These are phyloP conservation scores for Fonsecaea multimorphosa DNA, from an alignment of 2,329 filamentous ascomycete species.

Conservation along the genomic window DNA sequence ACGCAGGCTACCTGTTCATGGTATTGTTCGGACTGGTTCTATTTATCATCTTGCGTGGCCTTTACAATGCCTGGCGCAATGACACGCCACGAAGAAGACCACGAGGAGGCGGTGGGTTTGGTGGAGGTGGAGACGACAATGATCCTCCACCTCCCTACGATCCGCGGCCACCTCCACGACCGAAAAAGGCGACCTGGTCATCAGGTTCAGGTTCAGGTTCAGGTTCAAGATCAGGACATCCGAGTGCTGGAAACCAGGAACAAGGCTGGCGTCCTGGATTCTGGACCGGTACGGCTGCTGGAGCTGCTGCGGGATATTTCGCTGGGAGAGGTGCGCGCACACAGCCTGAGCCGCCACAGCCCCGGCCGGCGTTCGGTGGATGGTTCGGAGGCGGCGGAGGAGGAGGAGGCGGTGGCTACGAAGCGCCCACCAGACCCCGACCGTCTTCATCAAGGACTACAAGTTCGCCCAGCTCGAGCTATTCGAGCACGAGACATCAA, in stretches of 20 bases:
- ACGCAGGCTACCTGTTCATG: constrained; percentile 45
- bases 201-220: constrained; percentile 39
- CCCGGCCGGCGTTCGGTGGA: constrained; percentile 17
- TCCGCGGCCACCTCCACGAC: constrained; percentile 45
- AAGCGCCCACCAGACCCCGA: constrained; percentile 41
- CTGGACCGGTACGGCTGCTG: constrained; percentile 53
- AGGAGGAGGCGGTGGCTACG: background rate
- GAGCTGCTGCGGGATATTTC: constrained; percentile 51
- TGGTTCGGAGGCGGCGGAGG: constrained; percentile 42
- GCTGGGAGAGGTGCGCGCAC: constrained; percentile 45
- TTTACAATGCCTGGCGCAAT: constrained; percentile 42
- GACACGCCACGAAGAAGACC: constrained; percentile 30
- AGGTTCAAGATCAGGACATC: constrained; percentile 18
- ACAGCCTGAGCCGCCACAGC: constrained; percentile 32
- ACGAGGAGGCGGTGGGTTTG: constrained; percentile 38
- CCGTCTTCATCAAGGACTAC: constrained; percentile 29
- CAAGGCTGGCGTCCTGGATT: constrained; percentile 55
- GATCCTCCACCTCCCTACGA: constrained; percentile 51
- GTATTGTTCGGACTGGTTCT: constrained; percentile 43
- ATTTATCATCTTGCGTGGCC: constrained; percentile 40
- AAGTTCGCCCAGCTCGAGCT: constrained; percentile 38
- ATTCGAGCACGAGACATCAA: constrained; percentile 43
- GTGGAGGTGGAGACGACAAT: constrained; percentile 45
- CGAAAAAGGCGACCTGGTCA: constrained; percentile 45
- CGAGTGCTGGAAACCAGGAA: constrained; percentile 19